These are phyloP conservation scores for Citrus trifoliata DNA, from an alignment of 345 rosid genomes.

Conservation along the genomic window DNA sequence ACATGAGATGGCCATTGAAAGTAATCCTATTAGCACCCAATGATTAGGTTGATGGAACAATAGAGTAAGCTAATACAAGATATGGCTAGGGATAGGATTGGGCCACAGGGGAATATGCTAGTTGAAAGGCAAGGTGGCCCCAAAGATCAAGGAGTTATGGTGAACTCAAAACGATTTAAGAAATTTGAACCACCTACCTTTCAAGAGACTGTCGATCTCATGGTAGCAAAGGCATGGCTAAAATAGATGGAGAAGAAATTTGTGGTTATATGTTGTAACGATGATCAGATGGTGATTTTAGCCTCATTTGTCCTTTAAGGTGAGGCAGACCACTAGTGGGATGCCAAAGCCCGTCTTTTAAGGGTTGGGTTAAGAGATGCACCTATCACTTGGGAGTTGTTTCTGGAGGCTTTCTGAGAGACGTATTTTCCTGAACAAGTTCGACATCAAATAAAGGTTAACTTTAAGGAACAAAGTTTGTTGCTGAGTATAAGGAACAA, in stretches of 20 bases:
- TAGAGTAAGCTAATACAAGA: no score
- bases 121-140: no score
- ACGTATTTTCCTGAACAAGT: not conserved
- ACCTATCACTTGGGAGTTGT: not conserved
- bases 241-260: not conserved
- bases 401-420: not conserved
- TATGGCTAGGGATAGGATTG: no score
- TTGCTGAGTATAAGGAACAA: no score
- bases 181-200: not conserved
- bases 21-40: no score
- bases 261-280: not conserved
- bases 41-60: no score
- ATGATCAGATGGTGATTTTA: not conserved
- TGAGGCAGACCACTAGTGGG: not conserved
- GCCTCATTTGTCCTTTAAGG: not conserved
- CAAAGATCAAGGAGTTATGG: no score
- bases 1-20: no score
- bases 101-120: no score
- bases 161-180: not conserved
- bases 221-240: not conserved
- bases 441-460: not conserved
- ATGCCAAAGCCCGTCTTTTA: not conserved
- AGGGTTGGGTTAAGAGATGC: not conserved
- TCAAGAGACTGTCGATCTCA: not conserved
- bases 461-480: no score